Conservation (phyloP, 768 basidiomycete genomes). For the Epithele typhae region DNA sequence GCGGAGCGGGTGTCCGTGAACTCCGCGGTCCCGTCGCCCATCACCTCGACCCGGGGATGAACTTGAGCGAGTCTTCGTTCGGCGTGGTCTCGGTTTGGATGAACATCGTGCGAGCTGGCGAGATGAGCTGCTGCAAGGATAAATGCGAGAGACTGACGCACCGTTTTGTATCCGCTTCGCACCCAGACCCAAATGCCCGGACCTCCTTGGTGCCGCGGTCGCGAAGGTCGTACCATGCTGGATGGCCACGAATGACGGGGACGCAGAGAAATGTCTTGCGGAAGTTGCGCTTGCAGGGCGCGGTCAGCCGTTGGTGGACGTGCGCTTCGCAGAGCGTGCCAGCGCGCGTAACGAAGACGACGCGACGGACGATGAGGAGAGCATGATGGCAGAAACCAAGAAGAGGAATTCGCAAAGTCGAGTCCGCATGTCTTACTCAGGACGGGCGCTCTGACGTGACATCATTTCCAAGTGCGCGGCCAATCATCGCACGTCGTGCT, state of each 20-base stretch:
- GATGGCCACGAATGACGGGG: conserved; percentile 14
- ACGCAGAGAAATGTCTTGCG: conserved; percentile 1
- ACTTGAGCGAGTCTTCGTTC: conserved; percentile 96
- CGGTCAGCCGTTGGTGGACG: not conserved
- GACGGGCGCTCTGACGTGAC: not conserved
- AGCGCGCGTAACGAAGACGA: conserved; percentile 10
- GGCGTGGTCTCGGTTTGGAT: conserved; percentile 98
- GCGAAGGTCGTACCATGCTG: conserved; percentile 31
- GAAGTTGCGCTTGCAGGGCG: not conserved
- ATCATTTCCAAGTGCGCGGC: not conserved
- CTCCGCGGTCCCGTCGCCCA: conserved; percentile 87
- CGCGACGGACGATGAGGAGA: conserved; percentile 13
- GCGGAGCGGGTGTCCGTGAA: conserved; percentile 89
- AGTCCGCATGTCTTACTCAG: not conserved
- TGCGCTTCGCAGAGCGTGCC: not conserved
- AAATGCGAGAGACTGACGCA: conserved; percentile 2
- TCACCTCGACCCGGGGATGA: conserved; percentile 92
- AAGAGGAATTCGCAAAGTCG: not conserved
- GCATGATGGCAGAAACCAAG: conserved; percentile 10
- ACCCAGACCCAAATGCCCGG: not conserved
- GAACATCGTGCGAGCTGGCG: conserved; percentile 86
- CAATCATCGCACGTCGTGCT: too few species aligned
- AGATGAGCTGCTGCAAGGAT: not conserved
- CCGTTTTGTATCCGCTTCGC: conserved; percentile 19
- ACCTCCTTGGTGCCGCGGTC: conserved; percentile 26